Conservation (phyloP, 805 yeast genomes). For the Yamadazyma sp. region DNA sequence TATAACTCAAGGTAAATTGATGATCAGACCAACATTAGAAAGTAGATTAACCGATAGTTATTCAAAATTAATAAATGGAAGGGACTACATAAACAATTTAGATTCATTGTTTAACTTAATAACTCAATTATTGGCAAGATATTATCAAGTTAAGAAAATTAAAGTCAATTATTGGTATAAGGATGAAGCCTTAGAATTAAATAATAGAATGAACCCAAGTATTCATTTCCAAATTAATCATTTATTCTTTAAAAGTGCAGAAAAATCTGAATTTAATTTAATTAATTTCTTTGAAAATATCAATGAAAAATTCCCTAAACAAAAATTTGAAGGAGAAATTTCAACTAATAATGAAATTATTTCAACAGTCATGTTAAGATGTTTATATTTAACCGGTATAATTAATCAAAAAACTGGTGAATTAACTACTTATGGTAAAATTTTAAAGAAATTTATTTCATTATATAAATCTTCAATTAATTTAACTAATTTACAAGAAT, state of each 20-base stretch:
- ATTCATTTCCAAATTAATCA: conserved; percentile 36
- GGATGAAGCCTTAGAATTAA: conserved; percentile 41
- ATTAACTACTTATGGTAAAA: conserved; percentile 51
- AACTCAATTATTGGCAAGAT: conserved; percentile 74
- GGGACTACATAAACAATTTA: conserved; percentile 46
- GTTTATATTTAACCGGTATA: conserved; percentile 50
- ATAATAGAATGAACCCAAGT: conserved; percentile 55
- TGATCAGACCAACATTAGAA: conserved; percentile 66
- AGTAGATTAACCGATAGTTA: conserved; percentile 58
- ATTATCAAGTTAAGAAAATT: conserved; percentile 73
- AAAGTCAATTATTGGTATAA: conserved; percentile 54
- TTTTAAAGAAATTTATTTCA: conserved; percentile 35
- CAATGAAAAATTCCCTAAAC: conserved; percentile 19
- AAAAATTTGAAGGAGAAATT: conserved; percentile 19
- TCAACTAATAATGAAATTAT: conserved; percentile 49
- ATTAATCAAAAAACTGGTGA: conserved; percentile 39
- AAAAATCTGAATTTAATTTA: conserved; percentile 21
- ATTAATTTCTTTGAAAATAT: conserved; percentile 20
- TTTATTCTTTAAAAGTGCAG: conserved; percentile 14
- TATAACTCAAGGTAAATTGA: conserved; percentile 58
- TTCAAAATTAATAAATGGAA: conserved; percentile 48
- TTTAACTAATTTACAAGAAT: conserved; percentile 31
- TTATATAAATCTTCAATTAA: conserved; percentile 12
- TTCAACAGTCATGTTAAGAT: conserved; percentile 53
- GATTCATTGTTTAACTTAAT: conserved; percentile 64